Base-by-base conservation (phyloP, 2,329 filamentous ascomycete species). In the Pleoardoris graminearum region DNA sequence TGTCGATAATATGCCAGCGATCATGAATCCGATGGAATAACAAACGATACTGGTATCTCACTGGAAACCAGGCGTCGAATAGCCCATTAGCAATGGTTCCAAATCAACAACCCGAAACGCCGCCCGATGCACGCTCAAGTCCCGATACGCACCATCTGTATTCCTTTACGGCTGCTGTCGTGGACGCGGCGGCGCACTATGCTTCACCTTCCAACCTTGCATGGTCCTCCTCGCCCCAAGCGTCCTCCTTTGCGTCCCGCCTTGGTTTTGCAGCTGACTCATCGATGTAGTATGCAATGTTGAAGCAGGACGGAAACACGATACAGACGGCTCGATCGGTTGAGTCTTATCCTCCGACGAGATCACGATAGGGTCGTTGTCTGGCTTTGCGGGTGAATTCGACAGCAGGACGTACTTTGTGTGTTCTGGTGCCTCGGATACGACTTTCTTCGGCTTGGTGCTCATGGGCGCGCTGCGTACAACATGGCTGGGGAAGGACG, bases 211-310 rank as follows among this genome's bases (percentile, higher is more conserved):
- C 80, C 80, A 82, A 2, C 78, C 77, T 55, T 80, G 75, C 72
- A 83, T 75, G 47, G 74, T 78, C 48, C 77, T 69, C 52, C 77
- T 73, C 53, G 80, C 73, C 1, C 81, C 81, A 49, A 82, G 57
- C n/a, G 79, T 82, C 61, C 70, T 78, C 57, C 75, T 75, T 43
- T 66, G 71, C 29, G 62, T 47, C 30, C 47, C 65, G 44, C 60
- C 47, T 10, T 64, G 60, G 36, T 48, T 63, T 36, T 66, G 61
- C 46, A 70, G 48, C 41, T 62, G 54, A 16, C 50, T 66, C 63
- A 78, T 70, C 4, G 75, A 76, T 2, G 77, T 79, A 0, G 66
- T 74, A 58, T 79, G 77, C 19, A 78, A 69, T 0, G 76, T 77
- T 4, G 70, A 67, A 1, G 75, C 76, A 4, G 73, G 68, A 19